phyloP scores from a whole-genome alignment of 495 filamentous ascomycete species.

The Lasiosphaeris hirsuta region DNA sequence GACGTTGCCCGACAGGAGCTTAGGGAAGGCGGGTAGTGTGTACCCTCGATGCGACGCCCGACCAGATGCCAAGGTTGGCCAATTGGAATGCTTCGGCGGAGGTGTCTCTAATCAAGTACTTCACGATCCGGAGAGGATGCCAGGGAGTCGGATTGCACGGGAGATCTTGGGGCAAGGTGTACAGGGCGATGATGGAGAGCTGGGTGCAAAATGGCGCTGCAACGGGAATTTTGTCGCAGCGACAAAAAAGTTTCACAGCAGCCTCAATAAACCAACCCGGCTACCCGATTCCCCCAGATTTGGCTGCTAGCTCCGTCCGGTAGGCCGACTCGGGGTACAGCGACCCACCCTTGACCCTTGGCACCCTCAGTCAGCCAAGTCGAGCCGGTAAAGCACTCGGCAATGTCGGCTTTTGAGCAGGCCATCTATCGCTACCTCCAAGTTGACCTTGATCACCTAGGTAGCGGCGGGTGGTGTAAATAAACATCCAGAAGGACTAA shows the following conservation, averaged over 20 bases:
- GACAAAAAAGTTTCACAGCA: conserved; percentile 11
- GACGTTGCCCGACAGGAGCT: conserved; percentile 16
- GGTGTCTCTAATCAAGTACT: neutral
- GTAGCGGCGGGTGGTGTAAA: too few relatives aligned
- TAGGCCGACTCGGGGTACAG: neutral
- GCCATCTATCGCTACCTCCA: too few relatives aligned
- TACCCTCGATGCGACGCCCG: too few relatives aligned
- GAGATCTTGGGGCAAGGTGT: neutral
- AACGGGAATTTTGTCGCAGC: conserved; percentile 10
- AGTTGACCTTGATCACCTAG: too few relatives aligned
- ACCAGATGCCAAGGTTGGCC: neutral
- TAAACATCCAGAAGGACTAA: too few relatives aligned
- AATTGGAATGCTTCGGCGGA: conserved; percentile 3
- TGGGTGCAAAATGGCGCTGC: conserved; percentile 10
- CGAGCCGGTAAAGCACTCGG: too few relatives aligned
- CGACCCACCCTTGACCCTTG: too few relatives aligned
- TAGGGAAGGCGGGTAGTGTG: conserved; percentile 7
- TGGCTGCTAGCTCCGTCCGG: conserved; percentile 4
- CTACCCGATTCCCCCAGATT: too few relatives aligned
- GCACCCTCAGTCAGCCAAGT: too few relatives aligned
- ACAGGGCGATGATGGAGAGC: neutral
- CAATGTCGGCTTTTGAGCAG: too few relatives aligned
- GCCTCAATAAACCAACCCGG: neutral
- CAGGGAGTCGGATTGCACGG: conserved; percentile 1
- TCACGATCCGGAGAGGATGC: neutral